Evolutionary conservation across 805 yeast species (phyloP).

Genomic region (Metschnikowia cubensis): DNA sequence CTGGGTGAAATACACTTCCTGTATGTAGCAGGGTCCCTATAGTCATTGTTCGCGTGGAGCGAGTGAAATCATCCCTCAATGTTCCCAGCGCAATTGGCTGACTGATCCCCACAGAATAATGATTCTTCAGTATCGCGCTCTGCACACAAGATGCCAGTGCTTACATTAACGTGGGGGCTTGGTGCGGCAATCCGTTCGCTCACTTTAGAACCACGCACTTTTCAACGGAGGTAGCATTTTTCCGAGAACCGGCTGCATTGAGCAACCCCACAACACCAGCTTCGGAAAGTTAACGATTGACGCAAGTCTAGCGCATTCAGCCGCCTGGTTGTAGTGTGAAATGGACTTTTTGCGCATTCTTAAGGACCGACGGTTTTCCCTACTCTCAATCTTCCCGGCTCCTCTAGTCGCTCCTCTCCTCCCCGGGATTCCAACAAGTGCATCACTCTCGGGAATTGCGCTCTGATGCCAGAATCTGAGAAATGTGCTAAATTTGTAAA

Average conservation of each 20-base stretch:
- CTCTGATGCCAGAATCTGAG: not conserved
- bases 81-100: not conserved
- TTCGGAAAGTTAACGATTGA: not conserved
- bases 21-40: not conserved
- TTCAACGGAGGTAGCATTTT: not conserved
- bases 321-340: not conserved
- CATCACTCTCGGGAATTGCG: not conserved
- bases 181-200: not conserved
- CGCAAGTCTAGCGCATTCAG: not conserved
- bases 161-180: not conserved
- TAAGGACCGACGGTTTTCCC: not conserved
- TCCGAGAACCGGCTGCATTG: not conserved
- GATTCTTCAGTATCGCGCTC: not conserved
- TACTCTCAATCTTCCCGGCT: not conserved
- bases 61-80: not conserved
- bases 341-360: not conserved
- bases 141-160: not conserved
- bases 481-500: not conserved
- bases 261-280: not conserved
- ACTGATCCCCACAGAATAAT: conserved; percentile 2
- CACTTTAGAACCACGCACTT: not conserved
- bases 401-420: not conserved
- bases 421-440: not conserved
- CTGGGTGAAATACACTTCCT: not conserved
- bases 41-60: not conserved